A percentile compares a stretch with the other conserved stretches of the same genome.
phyloP scores from a whole-genome alignment of 768 basidiomycete genomes.

The Suillus luteus region DNA sequence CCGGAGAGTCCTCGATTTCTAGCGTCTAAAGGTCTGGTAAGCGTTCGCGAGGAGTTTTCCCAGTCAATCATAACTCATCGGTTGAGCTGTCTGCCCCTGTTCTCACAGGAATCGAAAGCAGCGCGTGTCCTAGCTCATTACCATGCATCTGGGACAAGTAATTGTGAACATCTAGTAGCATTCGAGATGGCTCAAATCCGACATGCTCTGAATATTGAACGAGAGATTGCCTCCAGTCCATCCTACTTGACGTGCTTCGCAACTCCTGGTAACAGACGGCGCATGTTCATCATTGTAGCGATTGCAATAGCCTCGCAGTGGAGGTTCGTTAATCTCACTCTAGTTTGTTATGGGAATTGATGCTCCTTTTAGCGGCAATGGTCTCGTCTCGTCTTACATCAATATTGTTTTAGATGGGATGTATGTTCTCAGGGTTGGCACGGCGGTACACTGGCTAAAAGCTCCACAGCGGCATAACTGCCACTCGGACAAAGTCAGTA shows the following conservation, averaged over 20 bases:
- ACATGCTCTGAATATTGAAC: conserved; percentile 65
- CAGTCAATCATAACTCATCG: neutral
- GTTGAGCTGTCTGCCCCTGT: neutral
- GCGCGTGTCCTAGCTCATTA: conserved; percentile 64
- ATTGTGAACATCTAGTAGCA: conserved; percentile 56
- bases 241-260: conserved; percentile 55
- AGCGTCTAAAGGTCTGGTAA: conserved; percentile 58
- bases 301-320: conserved; percentile 76
- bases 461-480: conserved; percentile 44
- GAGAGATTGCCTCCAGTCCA: conserved; percentile 49
- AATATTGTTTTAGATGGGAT: conserved; percentile 66
- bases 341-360: conserved; percentile 6
- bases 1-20: conserved; percentile 73
- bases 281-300: conserved; percentile 67
- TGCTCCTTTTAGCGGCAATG: conserved; percentile 52
- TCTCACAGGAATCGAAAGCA: conserved; percentile 55
- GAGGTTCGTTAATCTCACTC: conserved; percentile 44
- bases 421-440: neutral
- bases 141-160: conserved; percentile 64
- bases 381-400: conserved; percentile 74
- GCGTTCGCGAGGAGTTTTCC: conserved; percentile 18
- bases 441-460: neutral
- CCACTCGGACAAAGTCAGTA: conserved; percentile 52
- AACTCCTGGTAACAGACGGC: conserved; percentile 67
- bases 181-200: conserved; percentile 66